Evolutionary conservation across 345 rosid species (phyloP).

Genomic region (Hibiscus tridactylites): DNA sequence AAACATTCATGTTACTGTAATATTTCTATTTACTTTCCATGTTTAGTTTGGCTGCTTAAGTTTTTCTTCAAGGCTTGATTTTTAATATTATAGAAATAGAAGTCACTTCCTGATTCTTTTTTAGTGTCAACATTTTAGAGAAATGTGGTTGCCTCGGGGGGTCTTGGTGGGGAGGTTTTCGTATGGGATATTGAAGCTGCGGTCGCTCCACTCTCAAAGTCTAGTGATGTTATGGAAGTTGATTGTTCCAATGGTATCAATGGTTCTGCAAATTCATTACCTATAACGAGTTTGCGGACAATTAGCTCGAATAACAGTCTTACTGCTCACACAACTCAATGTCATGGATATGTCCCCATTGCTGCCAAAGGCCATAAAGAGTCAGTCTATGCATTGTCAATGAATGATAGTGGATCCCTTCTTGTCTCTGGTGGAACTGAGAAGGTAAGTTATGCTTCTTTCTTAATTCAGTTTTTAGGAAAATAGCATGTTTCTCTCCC

Average conservation of each 20-base stretch:
- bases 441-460: slow-evolving; percentile 46
- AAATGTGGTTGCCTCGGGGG: slow-evolving; percentile 97
- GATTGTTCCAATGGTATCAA: slow-evolving; percentile 63
- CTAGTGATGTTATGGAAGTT: slow-evolving; percentile 65
- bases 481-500: background rate
- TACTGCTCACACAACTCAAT: slow-evolving; percentile 53
- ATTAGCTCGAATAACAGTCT: slow-evolving; percentile 80
- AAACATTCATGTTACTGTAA: slow-evolving; percentile 17
- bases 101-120: slow-evolving; percentile 57
- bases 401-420: slow-evolving; percentile 83
- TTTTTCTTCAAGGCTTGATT: slow-evolving; percentile 3
- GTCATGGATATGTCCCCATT: slow-evolving; percentile 73
- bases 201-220: slow-evolving; percentile 60
- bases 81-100: slow-evolving; percentile 2
- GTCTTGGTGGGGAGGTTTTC: slow-evolving; percentile 99
- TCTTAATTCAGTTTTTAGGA: background rate
- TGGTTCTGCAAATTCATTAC: slow-evolving; percentile 50
- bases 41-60: background rate
- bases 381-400: slow-evolving; percentile 96
- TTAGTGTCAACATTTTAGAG: slow-evolving; percentile 65
- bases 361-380: slow-evolving; percentile 98
- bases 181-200: slow-evolving; percentile 98
- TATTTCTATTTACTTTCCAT: slow-evolving; percentile 12
- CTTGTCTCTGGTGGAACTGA: slow-evolving; percentile 99
- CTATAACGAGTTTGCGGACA: slow-evolving; percentile 65